Conservation (phyloP, 805 yeast species). For the Metschnikowia santaceciliae region DNA sequence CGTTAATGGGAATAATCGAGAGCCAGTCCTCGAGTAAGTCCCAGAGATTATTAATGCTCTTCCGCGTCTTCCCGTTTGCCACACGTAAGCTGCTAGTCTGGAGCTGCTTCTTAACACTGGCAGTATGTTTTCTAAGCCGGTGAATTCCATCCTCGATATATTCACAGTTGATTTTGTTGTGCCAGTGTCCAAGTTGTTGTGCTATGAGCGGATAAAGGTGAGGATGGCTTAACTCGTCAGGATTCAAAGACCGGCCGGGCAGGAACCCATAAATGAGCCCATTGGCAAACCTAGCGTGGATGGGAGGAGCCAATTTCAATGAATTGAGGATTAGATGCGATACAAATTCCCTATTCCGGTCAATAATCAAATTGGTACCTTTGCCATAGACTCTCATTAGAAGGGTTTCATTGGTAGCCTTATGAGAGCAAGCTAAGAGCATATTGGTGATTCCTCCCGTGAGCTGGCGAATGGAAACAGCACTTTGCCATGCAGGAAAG, state of each 20-base stretch:
- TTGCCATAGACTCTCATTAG: constrained; percentile 71
- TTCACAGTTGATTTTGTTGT: constrained; percentile 42
- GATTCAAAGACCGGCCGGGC: constrained; percentile 57
- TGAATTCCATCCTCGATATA: constrained; percentile 46
- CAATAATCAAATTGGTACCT: constrained; percentile 69
- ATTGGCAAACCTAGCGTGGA: constrained; percentile 64
- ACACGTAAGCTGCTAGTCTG: not conserved
- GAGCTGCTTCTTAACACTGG: constrained; percentile 12
- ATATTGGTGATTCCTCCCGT: constrained; percentile 66
- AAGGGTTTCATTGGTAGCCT: constrained; percentile 30
- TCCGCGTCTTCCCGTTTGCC: constrained; percentile 8
- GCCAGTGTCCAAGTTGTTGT: constrained; percentile 69
- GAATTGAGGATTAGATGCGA: constrained; percentile 62
- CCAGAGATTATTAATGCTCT: constrained; percentile 50
- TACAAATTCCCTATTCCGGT: constrained; percentile 69
- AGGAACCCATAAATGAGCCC: constrained; percentile 71
- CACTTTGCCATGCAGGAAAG: constrained; percentile 41
- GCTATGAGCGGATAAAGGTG: constrained; percentile 56
- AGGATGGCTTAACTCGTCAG: constrained; percentile 48
- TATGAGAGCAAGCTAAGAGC: constrained; percentile 46
- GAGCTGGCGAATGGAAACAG: constrained; percentile 39
- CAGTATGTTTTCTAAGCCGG: constrained; percentile 31
- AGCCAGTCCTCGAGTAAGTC: constrained; percentile 61
- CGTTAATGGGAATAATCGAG: constrained; percentile 51
- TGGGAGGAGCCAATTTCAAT: constrained; percentile 61